phyloP scores from a whole-genome alignment of 345 rosid genomes.

The Linum lewisii region DNA sequence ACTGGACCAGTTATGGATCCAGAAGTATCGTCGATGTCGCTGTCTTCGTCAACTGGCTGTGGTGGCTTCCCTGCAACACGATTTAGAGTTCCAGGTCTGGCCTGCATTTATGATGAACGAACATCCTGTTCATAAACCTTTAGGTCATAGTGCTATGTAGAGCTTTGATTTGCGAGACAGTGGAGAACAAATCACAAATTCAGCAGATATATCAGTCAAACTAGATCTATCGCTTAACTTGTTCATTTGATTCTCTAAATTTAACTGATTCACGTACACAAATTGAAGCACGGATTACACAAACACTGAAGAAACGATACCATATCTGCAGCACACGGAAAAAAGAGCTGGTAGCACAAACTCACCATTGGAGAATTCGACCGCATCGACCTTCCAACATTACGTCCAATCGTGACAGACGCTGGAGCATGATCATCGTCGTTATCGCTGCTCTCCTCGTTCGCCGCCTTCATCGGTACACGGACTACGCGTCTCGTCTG shows the following conservation, averaged over 20 bases:
- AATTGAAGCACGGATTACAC: no score
- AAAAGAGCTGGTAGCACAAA: no score
- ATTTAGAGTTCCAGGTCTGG: conserved; percentile 23
- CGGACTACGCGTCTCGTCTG: neutral
- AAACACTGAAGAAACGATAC: no score
- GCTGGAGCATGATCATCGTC: neutral
- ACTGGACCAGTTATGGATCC: conserved; percentile 11
- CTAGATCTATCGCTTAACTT: no score
- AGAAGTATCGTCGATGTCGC: conserved; percentile 29
- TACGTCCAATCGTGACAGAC: neutral
- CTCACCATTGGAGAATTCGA: neutral
- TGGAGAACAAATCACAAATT: no score
- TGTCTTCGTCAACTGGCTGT: conserved; percentile 26
- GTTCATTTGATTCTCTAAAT: no score
- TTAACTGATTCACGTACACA: no score
- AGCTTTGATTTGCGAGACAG: no score
- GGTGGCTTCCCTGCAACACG: conserved; percentile 20
- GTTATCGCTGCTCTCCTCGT: neutral
- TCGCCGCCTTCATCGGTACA: neutral
- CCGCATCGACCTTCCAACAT: neutral
- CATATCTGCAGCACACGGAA: no score
- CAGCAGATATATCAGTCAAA: no score
- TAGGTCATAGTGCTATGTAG: no score
- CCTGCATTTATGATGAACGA: conserved; percentile 27
- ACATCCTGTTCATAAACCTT: no score